Base-by-base conservation (phyloP, 2,329 filamentous ascomycete genomes). In the Waltergamsia citrina region DNA sequence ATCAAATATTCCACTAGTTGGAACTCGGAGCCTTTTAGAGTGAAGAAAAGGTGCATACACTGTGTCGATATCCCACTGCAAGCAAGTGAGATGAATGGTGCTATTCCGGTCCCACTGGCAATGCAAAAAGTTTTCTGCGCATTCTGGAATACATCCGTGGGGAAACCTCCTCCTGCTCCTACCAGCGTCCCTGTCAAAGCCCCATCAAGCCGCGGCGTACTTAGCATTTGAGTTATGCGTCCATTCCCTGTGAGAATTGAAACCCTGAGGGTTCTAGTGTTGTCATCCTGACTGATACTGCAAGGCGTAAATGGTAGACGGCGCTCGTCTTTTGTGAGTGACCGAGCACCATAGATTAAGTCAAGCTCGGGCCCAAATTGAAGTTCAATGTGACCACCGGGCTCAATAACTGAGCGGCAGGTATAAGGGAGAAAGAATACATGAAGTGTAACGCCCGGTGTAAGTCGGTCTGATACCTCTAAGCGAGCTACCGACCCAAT, bases 281-380 rank as follows among this genome's bases (percentile, higher is more conserved):
- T 12, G 9, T 25, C 11, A 24, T 28, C 19, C 11, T 30, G 30
- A 11, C 30, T 21, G 11, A 41, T 14, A 20, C 29, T 25, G 22
- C 39, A 43, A 3, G 43, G 40, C 5, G 43, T 45, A 24, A 48
- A 44, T 2, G 34, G 29, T 20, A 42, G 38, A 4, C 37, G 38
- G 2, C 44, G 37, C 3, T 47, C 41, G 3, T 37, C 31, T 0
- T 41, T 38, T n/a, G 29, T 36, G 18, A 41, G 28, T 6, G 32
- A 36, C 4, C 35, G 36, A 11, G 34, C 25, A 8, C 42, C 42
- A 3, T 29, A 31, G 7, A 42, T 41, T 8, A 40, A 41, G 33
- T 47, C 44, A 4, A 47, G 36, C 17, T 43, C 41, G 12, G 33
- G 26, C 12, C 36, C 35, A 21, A 45, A 43, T 32, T 45, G 43